Base-by-base conservation (phyloP, 2,329 filamentous ascomycete species). In the Dothistroma septosporum region DNA sequence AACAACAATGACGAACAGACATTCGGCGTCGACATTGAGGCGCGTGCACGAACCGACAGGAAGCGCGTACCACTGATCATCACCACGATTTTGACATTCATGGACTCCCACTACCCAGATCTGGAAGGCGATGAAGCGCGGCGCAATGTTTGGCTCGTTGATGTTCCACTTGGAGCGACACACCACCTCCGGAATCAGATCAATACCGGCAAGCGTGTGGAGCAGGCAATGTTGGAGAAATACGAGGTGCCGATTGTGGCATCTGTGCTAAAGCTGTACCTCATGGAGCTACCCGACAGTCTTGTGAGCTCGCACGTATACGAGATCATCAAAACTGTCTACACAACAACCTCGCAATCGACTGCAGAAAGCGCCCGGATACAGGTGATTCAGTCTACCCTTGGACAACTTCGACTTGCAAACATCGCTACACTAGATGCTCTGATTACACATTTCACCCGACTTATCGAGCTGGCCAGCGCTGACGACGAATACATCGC, bases 391-490 rank as follows among this genome's bases (percentile, higher is more conserved):
- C 94, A 99, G 76, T 96, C 94, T 70, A 97, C 94, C 0, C 87
- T 99, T 59, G 93, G 92, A 44, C 92, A 97, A 75, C 85, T 99
- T 59, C 89, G 93, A 63, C 87, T 99, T 59, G 92, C 94, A 66
- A 99, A 99, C 75, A 99, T 99, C 75, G 94, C 94, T 53, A 97
- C 94, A n/a, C 86, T 99, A 61, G 94, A 99, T 76, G 94, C 94
- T 46, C 90, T 96, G 73, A 96, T 95, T 83, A 97, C 96, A 67
- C 94, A 99, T 77, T 97, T 99, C 75, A 97, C 93, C 44, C 90
- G 94, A 62, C 82, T 99, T 62, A 95, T 99, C 72, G 94, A 99
- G 75, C 83, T 99, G 64, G 99, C 94, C 1, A 97, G 93, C 14
- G 94, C 94, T 33, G 93, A 96, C 68, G 94, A 99, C 73, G 79